These are phyloP conservation scores for Eleusine indica DNA, from an alignment of 176 grass and related monocot species.

Conservation along the genomic window DNA sequence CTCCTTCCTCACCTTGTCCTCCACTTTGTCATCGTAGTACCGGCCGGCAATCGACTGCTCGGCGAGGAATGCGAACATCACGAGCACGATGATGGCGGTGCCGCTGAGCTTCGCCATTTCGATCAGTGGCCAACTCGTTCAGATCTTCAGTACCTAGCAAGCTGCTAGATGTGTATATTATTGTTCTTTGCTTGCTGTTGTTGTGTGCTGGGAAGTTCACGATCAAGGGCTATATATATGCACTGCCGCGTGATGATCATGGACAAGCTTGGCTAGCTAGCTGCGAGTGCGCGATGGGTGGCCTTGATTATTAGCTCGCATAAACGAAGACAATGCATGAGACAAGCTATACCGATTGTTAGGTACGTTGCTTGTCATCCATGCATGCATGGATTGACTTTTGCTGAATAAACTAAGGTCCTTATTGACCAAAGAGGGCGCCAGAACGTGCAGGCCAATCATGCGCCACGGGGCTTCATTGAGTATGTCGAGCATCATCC, in stretches of 20 bases:
- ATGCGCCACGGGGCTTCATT: background rate
- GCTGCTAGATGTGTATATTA: background rate
- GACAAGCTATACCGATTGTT: background rate
- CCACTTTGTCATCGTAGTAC: conserved; percentile 3
- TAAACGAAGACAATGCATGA: background rate
- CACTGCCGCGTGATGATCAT: background rate
- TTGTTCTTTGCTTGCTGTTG: background rate
- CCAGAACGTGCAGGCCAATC: conserved; percentile 6
- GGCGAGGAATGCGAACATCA: conserved; percentile 3
- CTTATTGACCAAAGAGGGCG: background rate
- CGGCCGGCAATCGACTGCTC: conserved; percentile 18
- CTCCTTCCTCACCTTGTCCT: conserved; percentile 39
- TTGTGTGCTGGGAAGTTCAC: conserved; percentile 17
- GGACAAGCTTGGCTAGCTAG: background rate
- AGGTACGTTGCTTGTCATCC: conserved; percentile 7
- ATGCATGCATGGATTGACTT: conserved; percentile 18
- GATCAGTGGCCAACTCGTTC: background rate
- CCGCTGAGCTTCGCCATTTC: conserved; percentile 8
- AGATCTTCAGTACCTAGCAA: background rate
- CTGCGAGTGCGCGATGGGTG: background rate
- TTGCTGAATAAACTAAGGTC: background rate
- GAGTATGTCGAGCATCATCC: background rate
- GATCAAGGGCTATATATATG: conserved; percentile 16
- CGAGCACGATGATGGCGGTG: background rate
- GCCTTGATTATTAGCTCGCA: background rate